These are phyloP conservation scores for Periconia sp. DNA, from an alignment of 2,329 filamentous ascomycete genomes.

Conservation along the genomic window DNA sequence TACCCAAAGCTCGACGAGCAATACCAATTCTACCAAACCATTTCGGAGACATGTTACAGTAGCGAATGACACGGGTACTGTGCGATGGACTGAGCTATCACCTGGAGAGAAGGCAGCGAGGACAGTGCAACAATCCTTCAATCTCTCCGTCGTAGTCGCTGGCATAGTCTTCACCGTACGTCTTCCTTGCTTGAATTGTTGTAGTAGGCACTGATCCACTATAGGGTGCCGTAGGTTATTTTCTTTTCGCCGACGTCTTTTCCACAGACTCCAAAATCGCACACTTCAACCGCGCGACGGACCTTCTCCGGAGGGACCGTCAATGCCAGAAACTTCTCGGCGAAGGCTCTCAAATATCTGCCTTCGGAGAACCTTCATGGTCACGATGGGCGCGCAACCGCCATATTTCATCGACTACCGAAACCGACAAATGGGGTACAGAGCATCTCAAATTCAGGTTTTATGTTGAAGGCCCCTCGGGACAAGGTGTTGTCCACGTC, in stretches of 20 bases:
- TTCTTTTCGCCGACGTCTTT: conserved; percentile 46
- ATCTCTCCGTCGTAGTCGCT: conserved; percentile 77
- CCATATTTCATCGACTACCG: conserved; percentile 66
- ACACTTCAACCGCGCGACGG: conserved; percentile 86
- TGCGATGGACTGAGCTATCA: conserved; percentile 81
- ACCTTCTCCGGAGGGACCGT: conserved; percentile 75
- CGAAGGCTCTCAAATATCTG: conserved; percentile 73
- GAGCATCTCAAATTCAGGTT: conserved; percentile 88
- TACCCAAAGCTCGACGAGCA: conserved; percentile 32
- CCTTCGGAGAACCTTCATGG: conserved; percentile 79
- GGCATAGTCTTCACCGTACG: conserved; percentile 78
- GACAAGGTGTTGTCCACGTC: conserved; percentile 74
- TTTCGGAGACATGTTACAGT: conserved; percentile 77
- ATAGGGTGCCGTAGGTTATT: conserved; percentile 71
- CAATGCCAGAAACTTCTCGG: conserved; percentile 77
- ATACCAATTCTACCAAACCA: conserved; percentile 45
- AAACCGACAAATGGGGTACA: conserved; percentile 74
- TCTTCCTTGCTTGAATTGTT: neutral
- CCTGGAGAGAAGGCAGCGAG: conserved; percentile 78
- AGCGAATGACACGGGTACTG: conserved; percentile 82
- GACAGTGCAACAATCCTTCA: conserved; percentile 89
- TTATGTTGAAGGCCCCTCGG: conserved; percentile 77
- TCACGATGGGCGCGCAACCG: conserved; percentile 79
- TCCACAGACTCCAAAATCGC: conserved; percentile 77
- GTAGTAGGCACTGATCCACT: conserved; percentile 1